These are phyloP conservation scores for Mytilinidion resinicola DNA, from an alignment of 495 filamentous ascomycete genomes.

Conservation along the genomic window DNA sequence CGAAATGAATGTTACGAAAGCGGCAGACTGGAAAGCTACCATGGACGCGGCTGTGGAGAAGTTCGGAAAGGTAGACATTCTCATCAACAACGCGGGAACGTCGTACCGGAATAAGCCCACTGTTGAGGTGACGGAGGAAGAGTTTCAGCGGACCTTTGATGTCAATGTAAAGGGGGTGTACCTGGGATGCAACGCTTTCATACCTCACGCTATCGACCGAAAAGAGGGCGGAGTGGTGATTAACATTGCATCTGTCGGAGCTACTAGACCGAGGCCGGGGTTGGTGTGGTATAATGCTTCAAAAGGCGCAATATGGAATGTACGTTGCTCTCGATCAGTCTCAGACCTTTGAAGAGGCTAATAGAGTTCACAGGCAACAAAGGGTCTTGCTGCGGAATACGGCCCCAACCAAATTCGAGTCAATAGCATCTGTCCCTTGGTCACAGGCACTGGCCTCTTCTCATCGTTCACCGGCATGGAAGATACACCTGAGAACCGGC, in stretches of 20 bases:
- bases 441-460: constrained; percentile 59
- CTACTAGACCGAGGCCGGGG: constrained; percentile 56
- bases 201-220: constrained; percentile 51
- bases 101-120: constrained; percentile 64
- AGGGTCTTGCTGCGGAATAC: constrained; percentile 64
- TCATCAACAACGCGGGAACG: constrained; percentile 61
- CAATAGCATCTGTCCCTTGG: constrained; percentile 56
- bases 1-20: constrained; percentile 31
- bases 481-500: constrained; percentile 62
- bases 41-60: constrained; percentile 21
- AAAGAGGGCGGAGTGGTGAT: constrained; percentile 56
- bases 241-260: constrained; percentile 61
- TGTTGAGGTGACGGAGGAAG: constrained; percentile 56
- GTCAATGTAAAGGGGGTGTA: constrained; percentile 63
- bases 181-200: constrained; percentile 45
- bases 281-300: constrained; percentile 67
- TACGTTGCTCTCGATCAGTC: constrained; percentile 25
- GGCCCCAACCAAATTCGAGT: constrained; percentile 60
- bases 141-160: constrained; percentile 60
- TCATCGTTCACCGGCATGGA: constrained; percentile 59
- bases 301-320: constrained; percentile 61
- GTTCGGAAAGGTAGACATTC: constrained; percentile 31
- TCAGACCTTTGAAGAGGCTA: neutral
- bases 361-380: constrained; percentile 42
- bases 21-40: constrained; percentile 27